Percentiles rank a stretch among this genome's conserved stretches.
phyloP scores from a whole-genome alignment of 2,329 filamentous ascomycete species.

The Talaromyces atroroseus region DNA sequence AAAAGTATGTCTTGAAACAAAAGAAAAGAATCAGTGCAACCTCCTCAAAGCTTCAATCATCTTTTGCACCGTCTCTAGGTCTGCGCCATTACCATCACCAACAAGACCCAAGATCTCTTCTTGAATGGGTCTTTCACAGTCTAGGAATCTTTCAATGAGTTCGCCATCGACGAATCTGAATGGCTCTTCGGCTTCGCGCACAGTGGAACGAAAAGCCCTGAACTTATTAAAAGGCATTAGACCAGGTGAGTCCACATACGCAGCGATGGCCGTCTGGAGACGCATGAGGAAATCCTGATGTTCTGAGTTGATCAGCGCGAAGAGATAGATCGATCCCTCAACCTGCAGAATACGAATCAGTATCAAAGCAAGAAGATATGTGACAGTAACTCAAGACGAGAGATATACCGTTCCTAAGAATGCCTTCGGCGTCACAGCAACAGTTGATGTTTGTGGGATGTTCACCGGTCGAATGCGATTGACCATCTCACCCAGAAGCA shows the following conservation, averaged over 20 bases:
- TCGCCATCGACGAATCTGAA: conserved; percentile 90
- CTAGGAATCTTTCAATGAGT: conserved; percentile 77
- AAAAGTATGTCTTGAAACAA: neutral
- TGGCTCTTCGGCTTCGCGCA: conserved; percentile 66
- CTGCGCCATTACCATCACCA: conserved; percentile 41
- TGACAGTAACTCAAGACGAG: neutral
- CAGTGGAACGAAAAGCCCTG: conserved; percentile 72
- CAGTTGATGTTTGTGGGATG: conserved; percentile 58
- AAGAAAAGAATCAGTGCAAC: conserved; percentile 34
- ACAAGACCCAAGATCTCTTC: conserved; percentile 48
- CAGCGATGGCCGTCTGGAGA: conserved; percentile 67
- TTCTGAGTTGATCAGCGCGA: conserved; percentile 66
- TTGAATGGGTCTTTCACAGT: conserved; percentile 57
- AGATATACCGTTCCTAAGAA: conserved; percentile 78
- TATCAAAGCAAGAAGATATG: neutral
- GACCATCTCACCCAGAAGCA: conserved; percentile 86
- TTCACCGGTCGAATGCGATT: conserved; percentile 76
- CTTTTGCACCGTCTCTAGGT: conserved; percentile 56
- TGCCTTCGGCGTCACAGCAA: conserved; percentile 70
- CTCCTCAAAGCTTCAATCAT: conserved; percentile 54
- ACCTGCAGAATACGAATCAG: conserved; percentile 49
- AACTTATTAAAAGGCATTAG: conserved; percentile 71
- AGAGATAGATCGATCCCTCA: conserved; percentile 87
- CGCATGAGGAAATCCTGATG: conserved; percentile 76
- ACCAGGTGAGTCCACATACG: conserved; percentile 63